A percentile compares a stretch with the other conserved stretches of the same genome.
Evolutionary conservation across 495 filamentous ascomycete species (phyloP).

Genomic region (Filosporella fistucella): DNA sequence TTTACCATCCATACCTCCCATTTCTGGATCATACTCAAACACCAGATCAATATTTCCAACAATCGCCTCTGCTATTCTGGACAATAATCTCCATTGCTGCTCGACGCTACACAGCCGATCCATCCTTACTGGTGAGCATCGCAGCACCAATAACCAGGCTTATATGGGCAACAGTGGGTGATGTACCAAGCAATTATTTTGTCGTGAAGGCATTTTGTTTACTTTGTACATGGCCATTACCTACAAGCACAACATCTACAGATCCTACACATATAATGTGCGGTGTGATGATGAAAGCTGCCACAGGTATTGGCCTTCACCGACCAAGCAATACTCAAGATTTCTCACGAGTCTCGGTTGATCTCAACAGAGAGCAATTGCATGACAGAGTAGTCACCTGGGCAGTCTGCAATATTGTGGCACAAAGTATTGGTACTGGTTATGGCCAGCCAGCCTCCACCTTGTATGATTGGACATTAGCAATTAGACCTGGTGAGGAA

Average conservation of each 20-base stretch:
- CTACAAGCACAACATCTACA: slow-evolving; percentile 76
- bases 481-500: slow-evolving; percentile 56
- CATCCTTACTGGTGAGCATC: slow-evolving; percentile 61
- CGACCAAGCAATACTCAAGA: slow-evolving; percentile 87
- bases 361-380: slow-evolving; percentile 80
- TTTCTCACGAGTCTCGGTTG: slow-evolving; percentile 77
- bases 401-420: slow-evolving; percentile 89
- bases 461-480: slow-evolving; percentile 81
- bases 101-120: slow-evolving; percentile 64
- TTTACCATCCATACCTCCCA: slow-evolving; percentile 81
- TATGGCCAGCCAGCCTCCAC: slow-evolving; percentile 89
- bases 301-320: slow-evolving; percentile 86
- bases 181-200: slow-evolving; percentile 80
- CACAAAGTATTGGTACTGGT: slow-evolving; percentile 86
- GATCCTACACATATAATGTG: slow-evolving; percentile 89
- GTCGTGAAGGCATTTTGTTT: slow-evolving; percentile 90
- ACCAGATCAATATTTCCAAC: slow-evolving; percentile 70
- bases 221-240: slow-evolving; percentile 87
- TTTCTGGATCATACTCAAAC: slow-evolving; percentile 68
- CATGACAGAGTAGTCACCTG: slow-evolving; percentile 83
- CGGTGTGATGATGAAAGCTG: slow-evolving; percentile 89
- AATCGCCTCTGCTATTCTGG: slow-evolving; percentile 81
- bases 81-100: slow-evolving; percentile 78
- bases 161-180: slow-evolving; percentile 77
- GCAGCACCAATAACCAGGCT: slow-evolving; percentile 68